Evolutionary conservation across 2,329 filamentous ascomycete species (phyloP), one percentile per base, ranked within the genome.

Genomic region (Fusarium mundagurra): DNA sequence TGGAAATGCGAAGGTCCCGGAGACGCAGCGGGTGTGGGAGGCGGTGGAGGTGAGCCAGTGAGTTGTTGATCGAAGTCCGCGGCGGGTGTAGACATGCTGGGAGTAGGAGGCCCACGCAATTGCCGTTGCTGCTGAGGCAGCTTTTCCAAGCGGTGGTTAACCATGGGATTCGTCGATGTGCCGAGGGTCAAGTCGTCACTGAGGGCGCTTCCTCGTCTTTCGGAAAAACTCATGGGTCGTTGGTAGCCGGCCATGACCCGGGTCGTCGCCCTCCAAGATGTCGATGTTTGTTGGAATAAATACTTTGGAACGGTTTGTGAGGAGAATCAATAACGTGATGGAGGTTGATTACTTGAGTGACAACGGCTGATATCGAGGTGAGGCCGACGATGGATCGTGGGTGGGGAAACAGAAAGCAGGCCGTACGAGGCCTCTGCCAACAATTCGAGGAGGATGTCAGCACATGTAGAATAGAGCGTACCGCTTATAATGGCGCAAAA

Each of bases 21-120:
- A 45, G 90, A 92, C 17, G 90, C 90, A 27, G 90, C 90, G 29
- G 90, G 90, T 5, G 90, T 92, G 5, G 90, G 90, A 47, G 90
- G 90, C 34, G 89, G 90, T 18, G 90, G 90, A 41, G 90, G 90
- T 39, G 89, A 91, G 51, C 88, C 88, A 14, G 88, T 89, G 71
- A 90, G 82, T 71, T 88, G 86, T 80, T 90, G 88, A 61, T 92
- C 89, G 72, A 90, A 91, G 72, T 92, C 90, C 71, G 88, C 86
- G 11, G 89, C 89, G 1, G 90, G 90, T 17, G 90, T 92, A 60
- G 86, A 89, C 89, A 92, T 91, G 81, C 89, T 92, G 18, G 90
- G 90, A 6, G 90, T 92, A 27, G 90, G 90, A 12, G 90, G 90
- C 1, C 90, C 90, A 80, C 89, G 83, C 48, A 84, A 76, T 50